Evolutionary conservation across 306 rosid genomes (phyloP).

Genomic region (Dalbergia cochinchinensis): DNA sequence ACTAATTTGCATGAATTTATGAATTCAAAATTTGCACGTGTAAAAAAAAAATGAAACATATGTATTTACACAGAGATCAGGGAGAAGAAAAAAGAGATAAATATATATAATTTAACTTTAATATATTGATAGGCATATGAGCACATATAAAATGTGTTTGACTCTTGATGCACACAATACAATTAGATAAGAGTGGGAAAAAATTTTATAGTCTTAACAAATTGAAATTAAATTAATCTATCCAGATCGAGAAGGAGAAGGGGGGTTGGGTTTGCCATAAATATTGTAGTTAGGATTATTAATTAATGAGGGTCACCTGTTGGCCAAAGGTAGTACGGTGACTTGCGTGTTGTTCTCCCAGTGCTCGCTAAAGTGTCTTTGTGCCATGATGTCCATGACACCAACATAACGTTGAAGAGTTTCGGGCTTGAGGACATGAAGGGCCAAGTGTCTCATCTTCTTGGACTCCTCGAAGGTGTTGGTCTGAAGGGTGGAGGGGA

Average conservation of each 20-base stretch:
- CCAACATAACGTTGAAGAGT: conserved; percentile 81
- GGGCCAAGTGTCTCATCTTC: conserved; percentile 82
- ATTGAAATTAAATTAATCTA: too few species aligned
- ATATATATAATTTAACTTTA: too few species aligned
- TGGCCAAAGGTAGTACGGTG: conserved; percentile 68
- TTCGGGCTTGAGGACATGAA: conserved; percentile 78
- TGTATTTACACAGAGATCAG: too few species aligned
- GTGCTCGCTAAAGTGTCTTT: conserved; percentile 55
- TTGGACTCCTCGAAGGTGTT: conserved; percentile 54
- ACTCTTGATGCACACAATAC: too few species aligned
- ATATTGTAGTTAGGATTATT: not conserved
- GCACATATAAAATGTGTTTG: too few species aligned
- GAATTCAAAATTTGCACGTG: too few species aligned
- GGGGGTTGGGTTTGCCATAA: not conserved
- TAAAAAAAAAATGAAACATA: too few species aligned
- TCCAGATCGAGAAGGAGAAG: too few species aligned
- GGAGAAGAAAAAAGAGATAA: too few species aligned
- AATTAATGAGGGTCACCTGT: conserved; percentile 50
- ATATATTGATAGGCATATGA: too few species aligned
- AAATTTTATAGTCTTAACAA: too few species aligned
- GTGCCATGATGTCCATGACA: conserved; percentile 75
- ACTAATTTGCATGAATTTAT: too few species aligned
- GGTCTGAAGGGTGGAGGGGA: conserved; percentile 44
- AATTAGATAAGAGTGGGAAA: not conserved
- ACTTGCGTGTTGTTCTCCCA: conserved; percentile 74